Percentiles rank a stretch among this genome's conserved stretches.
These are phyloP conservation scores for Zostera marina DNA, from an alignment of 116 monocot species.

Conservation along the genomic window DNA sequence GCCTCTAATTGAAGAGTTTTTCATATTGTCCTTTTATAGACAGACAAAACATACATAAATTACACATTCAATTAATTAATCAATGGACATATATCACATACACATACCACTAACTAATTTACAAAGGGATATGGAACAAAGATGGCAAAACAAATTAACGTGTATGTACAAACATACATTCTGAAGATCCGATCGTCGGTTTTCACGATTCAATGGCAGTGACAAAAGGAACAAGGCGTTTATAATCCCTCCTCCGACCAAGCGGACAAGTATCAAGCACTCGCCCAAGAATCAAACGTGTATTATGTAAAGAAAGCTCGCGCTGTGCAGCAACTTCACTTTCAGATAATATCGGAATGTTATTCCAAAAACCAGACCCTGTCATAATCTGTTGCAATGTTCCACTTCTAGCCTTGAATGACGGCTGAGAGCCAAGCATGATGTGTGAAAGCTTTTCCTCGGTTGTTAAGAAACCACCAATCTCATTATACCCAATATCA, in stretches of 20 bases:
- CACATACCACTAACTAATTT: too few relatives aligned
- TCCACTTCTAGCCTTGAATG: conserved; percentile 86
- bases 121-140: too few relatives aligned
- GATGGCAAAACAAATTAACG: too few relatives aligned
- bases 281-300: conserved; percentile 59
- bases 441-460: conserved; percentile 40
- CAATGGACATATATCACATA: too few relatives aligned
- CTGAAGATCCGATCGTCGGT: neutral
- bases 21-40: too few relatives aligned
- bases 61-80: too few relatives aligned
- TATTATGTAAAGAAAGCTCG: conserved; percentile 69
- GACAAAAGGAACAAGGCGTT: conserved; percentile 90
- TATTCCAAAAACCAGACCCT: conserved; percentile 38
- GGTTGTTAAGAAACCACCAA: conserved; percentile 20
- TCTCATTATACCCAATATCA: conserved; percentile 26
- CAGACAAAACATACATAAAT: too few relatives aligned
- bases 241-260: conserved; percentile 79
- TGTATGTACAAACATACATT: too few relatives aligned
- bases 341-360: conserved; percentile 12
- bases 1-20: too few relatives aligned
- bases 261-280: conserved; percentile 86
- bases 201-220: conserved; percentile 52
- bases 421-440: conserved; percentile 55
- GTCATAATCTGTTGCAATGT: conserved; percentile 32
- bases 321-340: conserved; percentile 29